Percentiles rank a stretch among this genome's conserved stretches.
phyloP scores from a whole-genome alignment of 148 eudicot genomes.

The Chenopodium suecicum region DNA sequence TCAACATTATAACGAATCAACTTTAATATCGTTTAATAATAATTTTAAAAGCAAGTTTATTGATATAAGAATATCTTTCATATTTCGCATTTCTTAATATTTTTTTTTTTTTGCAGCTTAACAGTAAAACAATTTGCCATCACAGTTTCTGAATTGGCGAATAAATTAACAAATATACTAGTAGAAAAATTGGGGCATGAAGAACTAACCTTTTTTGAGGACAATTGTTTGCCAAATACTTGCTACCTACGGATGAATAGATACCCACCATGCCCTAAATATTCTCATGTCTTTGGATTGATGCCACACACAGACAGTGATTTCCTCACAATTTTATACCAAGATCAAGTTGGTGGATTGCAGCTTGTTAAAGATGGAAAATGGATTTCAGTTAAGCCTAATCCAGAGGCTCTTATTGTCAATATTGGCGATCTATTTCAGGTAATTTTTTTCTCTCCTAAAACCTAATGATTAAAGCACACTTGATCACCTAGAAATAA shows the following conservation, averaged over 20 bases:
- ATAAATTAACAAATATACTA: slow-evolving; percentile 57
- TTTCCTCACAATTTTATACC: slow-evolving; percentile 77
- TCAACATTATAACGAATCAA: too few species aligned
- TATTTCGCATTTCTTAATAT: not conserved
- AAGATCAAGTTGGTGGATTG: slow-evolving; percentile 83
- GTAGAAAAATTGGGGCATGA: slow-evolving; percentile 52
- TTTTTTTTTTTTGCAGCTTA: slow-evolving; percentile 36
- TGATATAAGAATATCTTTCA: too few species aligned
- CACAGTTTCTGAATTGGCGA: slow-evolving; percentile 55
- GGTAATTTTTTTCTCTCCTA: slow-evolving; percentile 31
- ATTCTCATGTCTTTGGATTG: slow-evolving; percentile 51
- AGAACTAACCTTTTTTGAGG: slow-evolving; percentile 37
- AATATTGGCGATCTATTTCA: slow-evolving; percentile 87
- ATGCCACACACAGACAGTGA: slow-evolving; percentile 90
- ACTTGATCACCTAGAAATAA: not conserved
- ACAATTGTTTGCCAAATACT: slow-evolving; percentile 56
- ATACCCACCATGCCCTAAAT: slow-evolving; percentile 74
- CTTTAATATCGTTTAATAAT: too few species aligned
- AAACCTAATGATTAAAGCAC: too few species aligned
- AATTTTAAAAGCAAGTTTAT: too few species aligned
- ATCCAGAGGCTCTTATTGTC: slow-evolving; percentile 65
- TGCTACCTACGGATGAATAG: slow-evolving; percentile 83
- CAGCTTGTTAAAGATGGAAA: slow-evolving; percentile 71
- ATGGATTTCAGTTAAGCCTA: slow-evolving; percentile 84
- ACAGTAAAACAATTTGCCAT: slow-evolving; percentile 60